These are phyloP conservation scores for Sugiyamaella novakii DNA, from an alignment of 1,139 yeast species.

Conservation along the genomic window DNA sequence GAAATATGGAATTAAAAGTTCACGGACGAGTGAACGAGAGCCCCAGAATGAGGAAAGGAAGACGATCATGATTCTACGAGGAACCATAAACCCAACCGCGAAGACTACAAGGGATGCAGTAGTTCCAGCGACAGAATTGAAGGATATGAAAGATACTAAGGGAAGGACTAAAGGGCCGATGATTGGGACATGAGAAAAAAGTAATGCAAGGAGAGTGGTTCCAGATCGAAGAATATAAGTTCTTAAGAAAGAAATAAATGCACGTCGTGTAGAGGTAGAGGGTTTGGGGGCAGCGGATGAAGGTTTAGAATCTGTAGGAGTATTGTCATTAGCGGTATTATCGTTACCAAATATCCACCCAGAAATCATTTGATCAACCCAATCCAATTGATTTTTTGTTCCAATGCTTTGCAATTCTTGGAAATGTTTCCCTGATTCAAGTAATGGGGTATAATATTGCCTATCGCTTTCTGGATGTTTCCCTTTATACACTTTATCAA, in stretches of 20 bases:
- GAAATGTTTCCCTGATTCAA: conserved; percentile 21
- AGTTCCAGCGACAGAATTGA: conserved; percentile 53
- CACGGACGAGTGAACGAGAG: conserved; percentile 49
- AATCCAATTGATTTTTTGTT: not conserved
- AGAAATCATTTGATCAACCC: conserved; percentile 8
- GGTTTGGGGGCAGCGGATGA: not conserved
- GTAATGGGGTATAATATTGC: conserved; percentile 31
- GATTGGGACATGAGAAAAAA: conserved; percentile 43
- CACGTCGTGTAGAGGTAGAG: not conserved
- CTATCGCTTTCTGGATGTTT: conserved; percentile 45
- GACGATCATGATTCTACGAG: conserved; percentile 44
- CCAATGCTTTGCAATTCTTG: conserved; percentile 2
- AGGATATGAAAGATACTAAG: conserved; percentile 48
- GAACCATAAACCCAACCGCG: conserved; percentile 43
- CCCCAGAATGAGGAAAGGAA: conserved; percentile 53
- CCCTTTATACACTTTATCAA: conserved; percentile 45
- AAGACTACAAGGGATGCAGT: conserved; percentile 48
- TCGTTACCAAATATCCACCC: not conserved
- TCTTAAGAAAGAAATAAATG: conserved; percentile 24
- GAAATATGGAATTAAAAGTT: conserved; percentile 57
- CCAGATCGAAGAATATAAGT: conserved; percentile 37
- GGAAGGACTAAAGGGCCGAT: conserved; percentile 50
- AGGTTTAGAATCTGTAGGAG: not conserved
- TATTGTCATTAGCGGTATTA: not conserved
- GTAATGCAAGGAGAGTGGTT: conserved; percentile 36